A percentile compares a stretch with the other conserved stretches of the same genome.
phyloP scores from a whole-genome alignment of 805 yeast genomes.

The Saccharomyces cerevisiae region DNA sequence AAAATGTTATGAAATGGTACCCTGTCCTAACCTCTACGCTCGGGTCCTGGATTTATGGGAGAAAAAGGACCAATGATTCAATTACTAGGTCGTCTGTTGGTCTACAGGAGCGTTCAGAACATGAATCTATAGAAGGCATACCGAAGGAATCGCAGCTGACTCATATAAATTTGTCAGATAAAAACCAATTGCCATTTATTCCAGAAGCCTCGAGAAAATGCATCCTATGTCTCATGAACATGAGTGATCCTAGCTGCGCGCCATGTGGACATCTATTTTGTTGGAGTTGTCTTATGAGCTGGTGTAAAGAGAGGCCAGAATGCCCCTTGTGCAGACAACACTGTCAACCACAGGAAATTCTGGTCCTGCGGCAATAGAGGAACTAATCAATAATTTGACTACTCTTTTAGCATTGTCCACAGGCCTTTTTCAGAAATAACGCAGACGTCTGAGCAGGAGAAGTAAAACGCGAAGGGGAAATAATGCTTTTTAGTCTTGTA shows the following conservation, averaged over 20 bases:
- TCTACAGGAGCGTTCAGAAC: neutral
- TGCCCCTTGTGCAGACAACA: conserved; percentile 88
- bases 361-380: conserved; percentile 36
- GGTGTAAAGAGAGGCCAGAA: conserved; percentile 81
- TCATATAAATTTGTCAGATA: conserved; percentile 49
- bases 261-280: conserved; percentile 91
- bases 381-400: neutral
- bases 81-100: neutral
- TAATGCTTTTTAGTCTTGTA: neutral
- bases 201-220: conserved; percentile 67
- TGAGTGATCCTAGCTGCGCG: conserved; percentile 78
- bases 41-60: neutral
- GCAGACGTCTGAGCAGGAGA: neutral
- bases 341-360: conserved; percentile 36
- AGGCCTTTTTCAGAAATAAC: neutral
- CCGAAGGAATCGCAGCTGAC: conserved; percentile 8
- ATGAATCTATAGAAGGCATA: conserved; percentile 4
- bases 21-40: neutral
- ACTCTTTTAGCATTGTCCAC: neutral
- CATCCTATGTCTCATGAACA: conserved; percentile 71
- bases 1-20: conserved; percentile 36
- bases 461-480: conserved; percentile 21
- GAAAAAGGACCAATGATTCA: neutral
- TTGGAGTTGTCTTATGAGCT: conserved; percentile 82
- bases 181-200: conserved; percentile 52